phyloP scores from a whole-genome alignment of 306 rosid species.

The Dalbergia cultrata region DNA sequence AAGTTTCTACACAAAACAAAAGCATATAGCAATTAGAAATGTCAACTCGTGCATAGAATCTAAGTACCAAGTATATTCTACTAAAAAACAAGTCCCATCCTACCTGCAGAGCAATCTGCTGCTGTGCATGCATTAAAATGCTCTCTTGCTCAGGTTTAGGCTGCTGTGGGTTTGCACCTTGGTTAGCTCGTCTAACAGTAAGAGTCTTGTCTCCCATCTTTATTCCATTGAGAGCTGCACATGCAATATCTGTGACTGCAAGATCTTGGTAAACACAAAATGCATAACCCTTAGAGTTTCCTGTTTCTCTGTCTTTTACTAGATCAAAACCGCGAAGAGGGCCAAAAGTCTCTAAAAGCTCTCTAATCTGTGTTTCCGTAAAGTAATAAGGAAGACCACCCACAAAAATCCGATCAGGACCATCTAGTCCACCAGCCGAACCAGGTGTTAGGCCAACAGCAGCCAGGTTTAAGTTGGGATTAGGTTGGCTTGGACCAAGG shows the following conservation, averaged over 20 bases:
- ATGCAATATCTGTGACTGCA: slow-evolving; percentile 97
- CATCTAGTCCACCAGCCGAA: slow-evolving; percentile 99
- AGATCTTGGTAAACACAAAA: slow-evolving; percentile 99
- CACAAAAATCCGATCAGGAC: slow-evolving; percentile 99
- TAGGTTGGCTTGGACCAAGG: slow-evolving; percentile 98
- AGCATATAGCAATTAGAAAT: slow-evolving; percentile 8
- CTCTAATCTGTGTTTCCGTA: slow-evolving; percentile 93
- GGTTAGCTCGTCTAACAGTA: slow-evolving; percentile 98
- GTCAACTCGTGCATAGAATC: background rate
- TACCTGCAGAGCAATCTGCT: slow-evolving; percentile 98
- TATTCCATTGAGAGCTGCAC: slow-evolving; percentile 98
- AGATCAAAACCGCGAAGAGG: slow-evolving; percentile 97
- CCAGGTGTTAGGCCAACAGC: slow-evolving; percentile 99
- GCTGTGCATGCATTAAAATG: slow-evolving; percentile 92
- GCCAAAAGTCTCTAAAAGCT: slow-evolving; percentile 95
- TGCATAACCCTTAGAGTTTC: slow-evolving; percentile 98
- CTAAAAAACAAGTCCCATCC: slow-evolving; percentile 9
- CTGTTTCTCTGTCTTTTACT: slow-evolving; percentile 98
- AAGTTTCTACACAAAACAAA: slow-evolving; percentile 69
- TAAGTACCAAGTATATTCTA: background rate
- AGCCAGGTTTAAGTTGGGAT: slow-evolving; percentile 84
- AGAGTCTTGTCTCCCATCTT: slow-evolving; percentile 99
- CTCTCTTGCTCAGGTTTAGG: slow-evolving; percentile 98
- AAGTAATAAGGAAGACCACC: slow-evolving; percentile 99
- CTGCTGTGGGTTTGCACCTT: slow-evolving; percentile 81